Evolutionary conservation across 495 filamentous ascomycete genomes (phyloP).

Genomic region (Cladorrhinum samala): DNA sequence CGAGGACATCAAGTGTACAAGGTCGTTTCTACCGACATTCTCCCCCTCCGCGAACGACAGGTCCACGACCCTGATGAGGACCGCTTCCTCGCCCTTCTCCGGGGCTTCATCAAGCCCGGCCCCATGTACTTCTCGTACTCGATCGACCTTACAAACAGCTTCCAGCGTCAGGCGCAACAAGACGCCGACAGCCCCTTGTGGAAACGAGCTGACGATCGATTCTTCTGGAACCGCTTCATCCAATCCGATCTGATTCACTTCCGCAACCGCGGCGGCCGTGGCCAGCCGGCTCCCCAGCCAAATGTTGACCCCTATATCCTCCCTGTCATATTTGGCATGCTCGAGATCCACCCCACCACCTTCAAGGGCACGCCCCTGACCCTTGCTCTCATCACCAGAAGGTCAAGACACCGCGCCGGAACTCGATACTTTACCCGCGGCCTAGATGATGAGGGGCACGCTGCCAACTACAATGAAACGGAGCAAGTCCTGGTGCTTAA

Average conservation of each 20-base stretch:
- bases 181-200: conserved; percentile 69
- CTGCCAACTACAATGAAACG: conserved; percentile 96
- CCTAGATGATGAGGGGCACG: conserved; percentile 87
- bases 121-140: conserved; percentile 99
- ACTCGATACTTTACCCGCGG: conserved; percentile 93
- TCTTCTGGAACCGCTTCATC: conserved; percentile 97
- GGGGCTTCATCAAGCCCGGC: conserved; percentile 67
- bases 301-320: conserved; percentile 88
- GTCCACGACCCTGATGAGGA: conserved; percentile 92
- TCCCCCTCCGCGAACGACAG: conserved; percentile 86
- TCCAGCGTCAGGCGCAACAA: conserved; percentile 79
- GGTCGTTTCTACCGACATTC: conserved; percentile 82
- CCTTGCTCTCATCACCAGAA: conserved; percentile 77
- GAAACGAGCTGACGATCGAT: conserved; percentile 90
- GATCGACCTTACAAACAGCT: conserved; percentile 87
- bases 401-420: conserved; percentile 78
- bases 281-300: conserved; percentile 61
- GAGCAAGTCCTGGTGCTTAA: conserved; percentile 88
- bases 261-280: conserved; percentile 46
- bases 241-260: conserved; percentile 89
- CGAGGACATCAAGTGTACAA: conserved; percentile 94
- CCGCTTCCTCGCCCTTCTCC: conserved; percentile 73
- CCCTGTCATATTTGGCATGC: conserved; percentile 89
- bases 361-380: conserved; percentile 79
- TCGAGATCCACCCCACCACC: conserved; percentile 74